Percentiles rank a stretch among this genome's conserved stretches.
phyloP scores from a whole-genome alignment of 73 alveolate genomes.

The Paraurostyla sp. region DNA sequence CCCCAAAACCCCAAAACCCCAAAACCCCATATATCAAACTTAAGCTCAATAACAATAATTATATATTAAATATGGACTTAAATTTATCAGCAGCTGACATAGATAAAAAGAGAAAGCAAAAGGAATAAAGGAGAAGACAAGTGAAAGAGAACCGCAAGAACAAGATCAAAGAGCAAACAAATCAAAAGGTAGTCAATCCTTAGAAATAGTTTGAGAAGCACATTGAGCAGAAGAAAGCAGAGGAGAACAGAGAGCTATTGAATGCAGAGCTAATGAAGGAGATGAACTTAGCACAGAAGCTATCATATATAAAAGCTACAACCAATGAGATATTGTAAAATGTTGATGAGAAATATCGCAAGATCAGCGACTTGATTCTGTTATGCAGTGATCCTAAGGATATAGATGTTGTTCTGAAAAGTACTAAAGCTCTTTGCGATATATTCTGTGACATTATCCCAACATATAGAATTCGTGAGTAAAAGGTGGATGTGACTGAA shows the following conservation, averaged over 20 bases:
- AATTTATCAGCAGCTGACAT: neutral
- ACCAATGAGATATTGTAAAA: constrained; percentile 36
- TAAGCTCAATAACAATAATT: too few relatives aligned
- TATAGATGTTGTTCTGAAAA: constrained; percentile 34
- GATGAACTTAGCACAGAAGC: constrained; percentile 44
- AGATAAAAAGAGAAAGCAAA: constrained; percentile 26
- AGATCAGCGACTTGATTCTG: constrained; percentile 51
- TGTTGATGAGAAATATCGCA: constrained; percentile 37
- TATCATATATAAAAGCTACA: constrained; percentile 15
- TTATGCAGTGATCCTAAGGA: constrained; percentile 58
- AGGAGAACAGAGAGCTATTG: constrained; percentile 40
- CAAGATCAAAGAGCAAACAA: constrained; percentile 38
- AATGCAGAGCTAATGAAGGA: neutral
- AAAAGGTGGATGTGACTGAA: neutral
- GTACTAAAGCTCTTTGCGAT: constrained; percentile 18
- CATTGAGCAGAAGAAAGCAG: neutral
- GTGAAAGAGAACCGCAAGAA: constrained; percentile 47
- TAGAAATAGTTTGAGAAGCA: neutral
- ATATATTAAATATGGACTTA: neutral
- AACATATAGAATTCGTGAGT: constrained; percentile 46
- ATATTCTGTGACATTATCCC: constrained; percentile 70
- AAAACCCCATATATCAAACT: too few relatives aligned
- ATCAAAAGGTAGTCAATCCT: neutral
- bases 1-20: too few relatives aligned
- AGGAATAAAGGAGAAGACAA: constrained; percentile 43